These are phyloP conservation scores for Nothopassalora personata DNA, from an alignment of 2,329 filamentous ascomycete species.

Conservation along the genomic window DNA sequence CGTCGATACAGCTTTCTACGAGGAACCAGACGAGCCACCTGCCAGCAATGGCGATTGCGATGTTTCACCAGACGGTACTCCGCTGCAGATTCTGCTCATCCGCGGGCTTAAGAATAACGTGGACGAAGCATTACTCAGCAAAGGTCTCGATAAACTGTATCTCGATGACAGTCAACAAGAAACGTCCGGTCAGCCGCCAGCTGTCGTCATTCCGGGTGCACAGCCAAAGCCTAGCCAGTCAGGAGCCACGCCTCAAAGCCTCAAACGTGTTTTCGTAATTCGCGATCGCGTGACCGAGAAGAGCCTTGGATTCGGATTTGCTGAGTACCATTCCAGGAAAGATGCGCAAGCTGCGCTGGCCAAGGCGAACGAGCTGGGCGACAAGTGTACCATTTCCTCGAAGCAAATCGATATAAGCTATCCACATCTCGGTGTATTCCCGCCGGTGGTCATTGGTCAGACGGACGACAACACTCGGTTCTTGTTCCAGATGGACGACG, in stretches of 20 bases:
- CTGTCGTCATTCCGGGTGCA: neutral
- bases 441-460: conserved; percentile 57
- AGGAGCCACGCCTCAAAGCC: conserved; percentile 61
- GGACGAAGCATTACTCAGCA: conserved; percentile 66
- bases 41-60: conserved; percentile 23
- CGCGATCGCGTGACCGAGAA: conserved; percentile 66
- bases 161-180: conserved; percentile 33
- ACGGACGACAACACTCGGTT: conserved; percentile 33
- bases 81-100: conserved; percentile 55
- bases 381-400: conserved; percentile 72
- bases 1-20: conserved; percentile 13
- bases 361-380: conserved; percentile 61
- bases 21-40: conserved; percentile 16
- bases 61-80: conserved; percentile 15
- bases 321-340: conserved; percentile 70
- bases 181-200: conserved; percentile 27
- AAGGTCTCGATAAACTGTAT: conserved; percentile 69
- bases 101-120: conserved; percentile 65
- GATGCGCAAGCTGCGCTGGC: conserved; percentile 68
- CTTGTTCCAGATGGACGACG: conserved; percentile 14
- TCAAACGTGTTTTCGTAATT: conserved; percentile 71
- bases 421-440: conserved; percentile 80
- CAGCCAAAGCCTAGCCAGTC: neutral
- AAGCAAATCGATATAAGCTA: conserved; percentile 66
- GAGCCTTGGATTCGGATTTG: conserved; percentile 77